Base-by-base conservation (phyloP, 805 yeast genomes). In the Starmerella bombi region DNA sequence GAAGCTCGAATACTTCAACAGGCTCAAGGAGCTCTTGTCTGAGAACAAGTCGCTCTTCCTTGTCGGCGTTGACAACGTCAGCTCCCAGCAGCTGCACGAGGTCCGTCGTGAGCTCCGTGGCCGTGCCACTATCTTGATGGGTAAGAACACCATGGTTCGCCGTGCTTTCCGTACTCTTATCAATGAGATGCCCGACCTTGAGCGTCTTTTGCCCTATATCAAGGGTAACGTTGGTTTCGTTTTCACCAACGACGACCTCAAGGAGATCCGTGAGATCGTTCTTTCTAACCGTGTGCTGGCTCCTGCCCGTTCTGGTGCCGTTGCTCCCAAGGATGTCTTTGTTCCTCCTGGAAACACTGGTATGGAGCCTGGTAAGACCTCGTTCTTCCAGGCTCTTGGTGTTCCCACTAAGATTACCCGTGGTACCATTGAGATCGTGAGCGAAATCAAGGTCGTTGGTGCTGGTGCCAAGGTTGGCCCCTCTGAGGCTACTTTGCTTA, bases 341-440 rank as follows among this genome's bases (percentile, higher is more conserved):
- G 80, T 91, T 58, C 93, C 93, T 66, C 97, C 97, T 61, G 93
- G 94, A 71, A 91, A 91, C 94, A 91, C 99, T 60, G 96, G 97
- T 81, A 86, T 91, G 94, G 98, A 91, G 75, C 99, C 99, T 71
- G 97, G 97, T 80, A 91, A 91, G 84, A 91, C 99, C 64, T 91
- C 98, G 66, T 91, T 91, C 93, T 91, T 91, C 97, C 99, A 91
- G 79, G 98, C 99, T 66, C 79, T 91, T 63, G 97, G 97, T 83
- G 95, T 91, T 63, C 98, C 98, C 78, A 91, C 99, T 83, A 91
- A 91, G 93, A 91, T 91, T 85, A 91, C 94, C 71, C 86, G 99
- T 82, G 99, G 99, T 91, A 85, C 95, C 73, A 91, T 91, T 79
- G 99, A 91, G 75, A 91, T 91, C 71, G 85, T 84, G 69, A 70